Percentiles rank a stretch among this genome's conserved stretches.
Conservation (phyloP, 106 monocot genomes). For the Acorus gramineus region DNA sequence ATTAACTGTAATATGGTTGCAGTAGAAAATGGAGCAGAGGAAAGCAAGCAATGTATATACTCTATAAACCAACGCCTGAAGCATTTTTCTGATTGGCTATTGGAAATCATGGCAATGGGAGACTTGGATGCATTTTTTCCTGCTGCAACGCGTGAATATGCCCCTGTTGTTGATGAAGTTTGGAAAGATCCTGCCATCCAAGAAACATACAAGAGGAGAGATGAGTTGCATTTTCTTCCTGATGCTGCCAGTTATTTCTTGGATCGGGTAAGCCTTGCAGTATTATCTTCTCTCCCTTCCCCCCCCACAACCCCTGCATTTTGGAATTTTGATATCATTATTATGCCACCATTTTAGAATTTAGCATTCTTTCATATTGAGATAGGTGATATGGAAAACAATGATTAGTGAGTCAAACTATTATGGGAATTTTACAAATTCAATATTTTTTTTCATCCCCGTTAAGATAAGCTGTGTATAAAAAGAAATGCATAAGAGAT, state of each 20-base stretch:
- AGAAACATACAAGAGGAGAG: slow-evolving; percentile 21
- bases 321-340: too few species aligned
- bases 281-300: too few species aligned
- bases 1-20: background rate
- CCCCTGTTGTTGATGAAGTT: slow-evolving; percentile 21
- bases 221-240: slow-evolving; percentile 27
- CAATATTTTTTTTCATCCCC: too few species aligned
- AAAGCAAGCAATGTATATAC: slow-evolving; percentile 9
- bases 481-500: too few species aligned
- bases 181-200: slow-evolving; percentile 27
- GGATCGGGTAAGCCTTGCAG: slow-evolving; percentile 11
- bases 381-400: too few species aligned
- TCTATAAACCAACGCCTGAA: slow-evolving; percentile 18
- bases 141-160: slow-evolving; percentile 32
- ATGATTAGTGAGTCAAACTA: too few species aligned
- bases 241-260: slow-evolving; percentile 25
- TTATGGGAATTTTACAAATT: too few species aligned
- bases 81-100: slow-evolving; percentile 26
- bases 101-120: slow-evolving; percentile 29
- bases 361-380: too few species aligned
- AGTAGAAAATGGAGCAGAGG: slow-evolving; percentile 12
- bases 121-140: slow-evolving; percentile 26
- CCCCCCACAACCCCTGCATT: too few species aligned
- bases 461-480: too few species aligned
- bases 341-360: too few species aligned